Evolutionary conservation across 345 rosid genomes (phyloP).

Genomic region (Viola odorata): DNA sequence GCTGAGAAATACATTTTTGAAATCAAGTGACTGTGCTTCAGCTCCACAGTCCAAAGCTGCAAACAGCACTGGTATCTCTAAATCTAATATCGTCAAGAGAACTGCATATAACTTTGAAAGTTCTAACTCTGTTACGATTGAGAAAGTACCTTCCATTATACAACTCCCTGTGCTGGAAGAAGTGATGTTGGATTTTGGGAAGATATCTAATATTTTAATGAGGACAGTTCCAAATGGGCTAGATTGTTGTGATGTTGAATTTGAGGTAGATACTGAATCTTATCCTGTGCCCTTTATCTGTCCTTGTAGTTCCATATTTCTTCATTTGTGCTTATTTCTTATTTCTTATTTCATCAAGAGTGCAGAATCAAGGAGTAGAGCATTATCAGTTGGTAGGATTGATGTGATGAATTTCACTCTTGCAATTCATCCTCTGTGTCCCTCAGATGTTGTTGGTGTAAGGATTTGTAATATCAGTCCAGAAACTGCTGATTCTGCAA

Average conservation of each 20-base stretch:
- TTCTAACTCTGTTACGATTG: conserved; percentile 16
- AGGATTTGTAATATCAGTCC: conserved; percentile 22
- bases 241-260: conserved; percentile 25
- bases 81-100: background rate
- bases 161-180: conserved; percentile 10
- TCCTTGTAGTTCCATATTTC: background rate
- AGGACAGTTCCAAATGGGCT: conserved; percentile 17
- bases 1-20: background rate
- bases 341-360: conserved; percentile 14
- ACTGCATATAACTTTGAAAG: conserved; percentile 4
- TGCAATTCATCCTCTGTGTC: conserved; percentile 10
- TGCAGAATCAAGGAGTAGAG: conserved; percentile 15
- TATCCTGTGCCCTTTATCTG: background rate
- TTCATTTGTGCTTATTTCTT: background rate
- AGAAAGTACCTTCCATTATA: conserved; percentile 18
- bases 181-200: conserved; percentile 13
- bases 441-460: conserved; percentile 4
- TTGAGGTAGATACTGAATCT: conserved; percentile 17
- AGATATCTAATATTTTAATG: conserved; percentile 14
- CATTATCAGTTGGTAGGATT: conserved; percentile 16
- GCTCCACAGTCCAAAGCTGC: conserved; percentile 1
- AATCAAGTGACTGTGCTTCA: background rate
- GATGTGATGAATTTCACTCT: conserved; percentile 13
- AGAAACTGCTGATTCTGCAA: conserved; percentile 20
- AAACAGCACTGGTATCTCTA: background rate